Conservation (phyloP, 441 rosid genomes). For the Gossypium gossypioides region DNA sequence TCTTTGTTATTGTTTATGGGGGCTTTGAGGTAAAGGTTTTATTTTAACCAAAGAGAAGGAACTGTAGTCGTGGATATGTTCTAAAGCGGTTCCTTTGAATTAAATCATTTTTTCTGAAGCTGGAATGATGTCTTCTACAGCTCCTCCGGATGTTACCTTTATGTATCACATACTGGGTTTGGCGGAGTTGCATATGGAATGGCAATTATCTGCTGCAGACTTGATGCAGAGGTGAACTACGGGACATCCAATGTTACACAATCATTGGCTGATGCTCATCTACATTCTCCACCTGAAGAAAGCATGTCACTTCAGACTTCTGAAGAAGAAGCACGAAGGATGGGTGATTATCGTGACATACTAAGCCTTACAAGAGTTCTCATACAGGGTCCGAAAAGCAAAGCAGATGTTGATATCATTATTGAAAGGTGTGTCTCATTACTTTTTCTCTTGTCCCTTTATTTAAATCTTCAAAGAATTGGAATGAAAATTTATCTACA, state of each 20-base stretch:
- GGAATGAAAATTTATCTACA: neutral
- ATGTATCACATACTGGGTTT: slow-evolving; percentile 84
- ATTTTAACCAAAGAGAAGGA: neutral
- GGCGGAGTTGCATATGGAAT: slow-evolving; percentile 93
- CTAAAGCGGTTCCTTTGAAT: slow-evolving; percentile 1
- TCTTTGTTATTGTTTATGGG: neutral
- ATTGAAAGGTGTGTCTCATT: slow-evolving; percentile 45
- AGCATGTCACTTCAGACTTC: slow-evolving; percentile 41
- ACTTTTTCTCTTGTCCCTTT: neutral
- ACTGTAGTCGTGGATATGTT: neutral
- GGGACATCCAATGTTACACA: slow-evolving; percentile 22
- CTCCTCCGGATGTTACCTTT: slow-evolving; percentile 70
- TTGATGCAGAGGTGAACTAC: slow-evolving; percentile 46
- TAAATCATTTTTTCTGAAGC: neutral
- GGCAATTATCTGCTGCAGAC: slow-evolving; percentile 77
- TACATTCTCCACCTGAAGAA: slow-evolving; percentile 29
- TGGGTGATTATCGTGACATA: slow-evolving; percentile 97
- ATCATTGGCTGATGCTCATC: slow-evolving; percentile 22
- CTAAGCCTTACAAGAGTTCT: slow-evolving; percentile 94
- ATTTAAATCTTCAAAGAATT: neutral
- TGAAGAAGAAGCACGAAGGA: slow-evolving; percentile 65
- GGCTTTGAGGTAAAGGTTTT: neutral
- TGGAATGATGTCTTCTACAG: slow-evolving; percentile 21
- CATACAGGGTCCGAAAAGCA: slow-evolving; percentile 82
- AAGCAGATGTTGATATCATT: slow-evolving; percentile 72